A percentile compares a stretch with the other conserved stretches of the same genome.
Conservation (phyloP, 2,329 filamentous ascomycete genomes). For the Gnomoniopsis smithogilvyi region DNA sequence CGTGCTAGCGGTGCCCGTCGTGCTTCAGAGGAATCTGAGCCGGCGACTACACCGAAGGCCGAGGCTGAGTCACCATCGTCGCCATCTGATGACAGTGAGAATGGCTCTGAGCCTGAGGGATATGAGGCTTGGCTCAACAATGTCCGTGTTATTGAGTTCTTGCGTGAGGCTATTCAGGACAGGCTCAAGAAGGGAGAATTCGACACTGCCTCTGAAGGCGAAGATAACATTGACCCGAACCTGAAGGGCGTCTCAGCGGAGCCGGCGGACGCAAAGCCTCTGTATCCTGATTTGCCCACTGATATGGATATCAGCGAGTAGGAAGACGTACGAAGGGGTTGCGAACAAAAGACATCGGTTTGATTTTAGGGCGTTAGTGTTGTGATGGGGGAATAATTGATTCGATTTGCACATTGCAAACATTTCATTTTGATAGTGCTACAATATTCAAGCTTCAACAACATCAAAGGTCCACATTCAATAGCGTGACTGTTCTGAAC, state of each 20-base stretch:
- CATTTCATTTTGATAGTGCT: background rate
- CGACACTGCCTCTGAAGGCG: slow-evolving; percentile 30
- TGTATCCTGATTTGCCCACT: slow-evolving; percentile 32
- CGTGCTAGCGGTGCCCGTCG: slow-evolving; percentile 46
- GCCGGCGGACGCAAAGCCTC: slow-evolving; percentile 27
- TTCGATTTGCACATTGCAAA: background rate
- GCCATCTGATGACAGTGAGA: slow-evolving; percentile 54
- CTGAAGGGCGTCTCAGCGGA: slow-evolving; percentile 15
- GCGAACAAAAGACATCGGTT: background rate
- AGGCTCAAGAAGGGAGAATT: slow-evolving; percentile 58
- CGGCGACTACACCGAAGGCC: slow-evolving; percentile 41
- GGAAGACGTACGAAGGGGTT: background rate
- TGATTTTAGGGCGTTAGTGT: background rate
- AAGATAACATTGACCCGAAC: slow-evolving; percentile 30
- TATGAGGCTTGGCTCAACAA: slow-evolving; percentile 66
- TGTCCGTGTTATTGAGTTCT: slow-evolving; percentile 60
- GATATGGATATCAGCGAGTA: slow-evolving; percentile 13
- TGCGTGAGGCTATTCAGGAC: slow-evolving; percentile 55
- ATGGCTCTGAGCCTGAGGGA: slow-evolving; percentile 53
- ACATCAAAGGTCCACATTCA: background rate
- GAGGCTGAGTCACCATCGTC: slow-evolving; percentile 47
- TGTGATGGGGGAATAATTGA: background rate
- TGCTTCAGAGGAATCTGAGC: slow-evolving; percentile 34
- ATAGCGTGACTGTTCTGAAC: background rate
- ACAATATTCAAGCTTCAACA: background rate